Evolutionary conservation across 768 basidiomycete genomes (phyloP), one percentile per base, ranked within the genome.

Genomic region (Lyophyllum atratum): DNA sequence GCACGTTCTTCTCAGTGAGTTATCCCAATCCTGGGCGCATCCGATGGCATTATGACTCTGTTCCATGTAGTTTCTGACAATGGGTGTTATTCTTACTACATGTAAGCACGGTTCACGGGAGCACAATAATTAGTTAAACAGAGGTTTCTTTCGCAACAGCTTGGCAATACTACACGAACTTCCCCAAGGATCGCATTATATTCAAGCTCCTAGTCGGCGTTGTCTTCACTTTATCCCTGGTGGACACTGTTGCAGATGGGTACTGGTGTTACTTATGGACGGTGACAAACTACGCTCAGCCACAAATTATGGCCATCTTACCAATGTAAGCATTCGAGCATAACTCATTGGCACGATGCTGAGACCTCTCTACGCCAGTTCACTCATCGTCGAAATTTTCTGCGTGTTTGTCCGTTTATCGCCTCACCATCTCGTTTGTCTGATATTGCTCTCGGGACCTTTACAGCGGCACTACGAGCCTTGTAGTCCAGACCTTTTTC

Each of bases 351-450:
- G n/a, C 19, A 15, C 29, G 33, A 49, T 37, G 7, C 43, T 53
- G 11, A 53, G 1, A 22, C 25, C 25, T 2, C 25, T 19, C 17
- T n/a, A 2, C 22, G 40, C n/a, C 28, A 53, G 52, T 19, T 26
- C 52, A 2, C n/a, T 53, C n/a, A 53, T 53, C 17, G 33, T 53
- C 19, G 52, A 53, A 26, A 45, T 53, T 12, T 53, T 53, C 43
- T 53, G 52, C 40, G 43, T 53, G 52, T 53, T n/a, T 29, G n/a
- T 33, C 29, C 21, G 29, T 11, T 31, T 31, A 11, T n/a, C n/a
- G n/a, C n/a, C n/a, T n/a, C n/a, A n/a, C n/a, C n/a, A n/a, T n/a
- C n/a, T n/a, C n/a, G n/a, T n/a, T n/a, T n/a, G n/a, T n/a, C n/a
- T n/a, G n/a, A n/a, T n/a, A n/a, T n/a, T n/a, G n/a, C n/a, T n/a